A percentile compares a stretch with the other conserved stretches of the same genome.
phyloP scores from a whole-genome alignment of 257 asterid genomes.

The Avicennia marina region DNA sequence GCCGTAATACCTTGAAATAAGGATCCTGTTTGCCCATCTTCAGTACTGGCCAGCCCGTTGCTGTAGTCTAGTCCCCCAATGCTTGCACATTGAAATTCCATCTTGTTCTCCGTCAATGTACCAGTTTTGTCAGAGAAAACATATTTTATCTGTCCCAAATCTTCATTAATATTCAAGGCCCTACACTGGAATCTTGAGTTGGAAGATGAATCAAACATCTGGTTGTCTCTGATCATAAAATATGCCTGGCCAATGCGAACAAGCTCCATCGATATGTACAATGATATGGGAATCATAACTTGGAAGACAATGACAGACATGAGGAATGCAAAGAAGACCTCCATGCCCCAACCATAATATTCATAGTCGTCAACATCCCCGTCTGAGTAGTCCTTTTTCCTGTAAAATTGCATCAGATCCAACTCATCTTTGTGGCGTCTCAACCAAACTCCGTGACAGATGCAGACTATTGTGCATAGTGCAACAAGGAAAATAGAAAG shows the following conservation, averaged over 20 bases:
- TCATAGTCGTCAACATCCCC: conserved; percentile 35
- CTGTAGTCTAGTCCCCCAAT: conserved; percentile 53
- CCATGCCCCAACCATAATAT: conserved; percentile 65
- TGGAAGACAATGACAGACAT: conserved; percentile 80
- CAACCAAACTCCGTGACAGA: conserved; percentile 72
- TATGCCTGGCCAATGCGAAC: conserved; percentile 86
- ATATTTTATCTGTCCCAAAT: conserved; percentile 78
- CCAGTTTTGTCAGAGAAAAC: conserved; percentile 84
- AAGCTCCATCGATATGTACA: conserved; percentile 84
- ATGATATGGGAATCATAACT: conserved; percentile 73
- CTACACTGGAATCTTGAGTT: conserved; percentile 71
- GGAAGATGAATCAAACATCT: conserved; percentile 53
- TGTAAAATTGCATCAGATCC: conserved; percentile 50
- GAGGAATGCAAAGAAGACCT: conserved; percentile 62
- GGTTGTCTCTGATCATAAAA: conserved; percentile 59
- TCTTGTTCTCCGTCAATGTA: conserved; percentile 78
- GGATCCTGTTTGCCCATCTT: conserved; percentile 35
- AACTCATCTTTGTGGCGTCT: conserved; percentile 52
- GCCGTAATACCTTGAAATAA: conserved; percentile 41
- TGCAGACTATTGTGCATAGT: conserved; percentile 44
- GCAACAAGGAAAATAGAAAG: conserved; percentile 59
- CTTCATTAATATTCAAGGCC: conserved; percentile 70
- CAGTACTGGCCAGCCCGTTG: conserved; percentile 24
- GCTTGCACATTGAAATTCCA: conserved; percentile 81
- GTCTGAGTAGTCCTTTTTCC: conserved; percentile 53